These are phyloP conservation scores for Kodamaea derodonti DNA, from an alignment of 1,139 yeast genomes.

Conservation along the genomic window DNA sequence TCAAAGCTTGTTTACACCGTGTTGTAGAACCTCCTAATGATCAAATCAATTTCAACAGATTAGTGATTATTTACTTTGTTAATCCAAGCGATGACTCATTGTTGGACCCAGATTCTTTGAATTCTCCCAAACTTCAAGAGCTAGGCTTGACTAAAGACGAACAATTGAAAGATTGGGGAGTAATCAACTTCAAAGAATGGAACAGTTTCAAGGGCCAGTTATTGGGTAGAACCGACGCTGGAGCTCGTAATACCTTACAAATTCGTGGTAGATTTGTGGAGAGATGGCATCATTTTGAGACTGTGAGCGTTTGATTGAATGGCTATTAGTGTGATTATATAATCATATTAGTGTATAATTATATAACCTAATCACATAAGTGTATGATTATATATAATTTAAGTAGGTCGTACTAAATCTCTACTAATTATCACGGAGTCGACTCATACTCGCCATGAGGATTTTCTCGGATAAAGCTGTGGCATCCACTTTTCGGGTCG, in stretches of 20 bases:
- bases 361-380: too few species aligned
- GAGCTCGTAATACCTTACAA: slow-evolving; percentile 34
- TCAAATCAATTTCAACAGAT: slow-evolving; percentile 33
- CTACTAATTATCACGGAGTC: background rate
- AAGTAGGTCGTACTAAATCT: background rate
- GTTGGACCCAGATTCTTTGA: slow-evolving; percentile 38
- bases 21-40: slow-evolving; percentile 45
- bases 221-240: slow-evolving; percentile 35
- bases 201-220: slow-evolving; percentile 38
- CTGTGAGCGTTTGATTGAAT: background rate
- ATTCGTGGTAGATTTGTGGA: slow-evolving; percentile 38
- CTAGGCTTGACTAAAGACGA: slow-evolving; percentile 24
- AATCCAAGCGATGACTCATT: slow-evolving; percentile 28
- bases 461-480: background rate
- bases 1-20: slow-evolving; percentile 45
- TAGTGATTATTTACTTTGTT: slow-evolving; percentile 43
- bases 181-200: slow-evolving; percentile 34
- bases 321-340: too few species aligned
- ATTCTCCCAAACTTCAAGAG: slow-evolving; percentile 32
- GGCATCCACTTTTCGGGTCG: background rate
- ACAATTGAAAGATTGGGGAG: slow-evolving; percentile 35
- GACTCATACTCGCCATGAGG: too few species aligned
- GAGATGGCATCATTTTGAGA: slow-evolving; percentile 34
- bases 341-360: background rate
- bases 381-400: too few species aligned